Base-by-base conservation (phyloP, 805 yeast genomes). In the Monosporozyma unispora region DNA sequence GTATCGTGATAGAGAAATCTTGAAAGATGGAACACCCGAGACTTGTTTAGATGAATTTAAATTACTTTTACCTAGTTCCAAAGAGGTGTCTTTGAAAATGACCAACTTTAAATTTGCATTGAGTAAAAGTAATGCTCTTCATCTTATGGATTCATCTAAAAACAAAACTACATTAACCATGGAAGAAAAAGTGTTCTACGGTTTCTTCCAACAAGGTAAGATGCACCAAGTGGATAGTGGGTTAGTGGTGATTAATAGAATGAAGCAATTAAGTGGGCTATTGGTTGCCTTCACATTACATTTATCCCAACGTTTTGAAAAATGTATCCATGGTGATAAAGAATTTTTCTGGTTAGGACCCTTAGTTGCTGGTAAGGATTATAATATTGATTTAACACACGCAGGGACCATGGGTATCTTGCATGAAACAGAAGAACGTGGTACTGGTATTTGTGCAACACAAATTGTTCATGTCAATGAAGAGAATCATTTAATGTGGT, bases 341-440 rank as follows among this genome's bases (percentile, higher is more conserved):
- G 93, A 85, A 60, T 69, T 84, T 55, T 81, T 83, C 58, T 84
- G 91, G 91, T 60, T 85, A 33, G 87, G 86, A 2, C 77, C 80
- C 61, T 55, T 76, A 4, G 66, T 73, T 44, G 54, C 67, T 9
- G 74, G 73, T 8, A 60, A 66, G 45, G 62, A 65, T 33, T 72
- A 70, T 53, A 64, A 66, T n/a, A 68, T 71, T 39, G 67, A 71
- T 52, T 57, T 66, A 14, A 48, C 56, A 11, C 64, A 60, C 48
- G 72, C 72, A 19, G 68, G 70, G 5, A 55, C 71, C 3, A 58
- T 70, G 28, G 76, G 76, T 62, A 25, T 21, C 21, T 23, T 28
- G 63, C 39, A 18, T 70, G 28, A 57, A 59, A 2, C 53, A 48
- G 44, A 25, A 16, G 18, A 46, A 22, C 10, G 50, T 39, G 23